These are phyloP conservation scores for Mycena kentingensis DNA, from an alignment of 768 basidiomycete genomes.

Conservation along the genomic window DNA sequence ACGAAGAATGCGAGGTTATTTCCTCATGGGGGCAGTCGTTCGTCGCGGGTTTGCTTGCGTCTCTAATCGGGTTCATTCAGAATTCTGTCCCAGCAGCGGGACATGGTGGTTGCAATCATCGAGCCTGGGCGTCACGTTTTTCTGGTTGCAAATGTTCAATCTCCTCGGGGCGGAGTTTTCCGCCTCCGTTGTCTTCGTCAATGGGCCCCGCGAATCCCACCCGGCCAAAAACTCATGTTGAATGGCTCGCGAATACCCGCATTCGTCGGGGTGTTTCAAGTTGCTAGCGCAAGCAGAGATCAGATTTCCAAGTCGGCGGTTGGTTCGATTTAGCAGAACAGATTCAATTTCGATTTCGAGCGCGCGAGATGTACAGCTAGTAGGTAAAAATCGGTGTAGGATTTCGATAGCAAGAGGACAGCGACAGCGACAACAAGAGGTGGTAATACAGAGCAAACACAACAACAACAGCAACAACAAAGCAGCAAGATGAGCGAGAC, in stretches of 20 bases:
- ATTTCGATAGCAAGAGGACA: background rate
- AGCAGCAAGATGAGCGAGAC: background rate
- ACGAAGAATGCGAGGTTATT: background rate
- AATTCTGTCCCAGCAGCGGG: no score
- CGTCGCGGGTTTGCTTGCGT: background rate
- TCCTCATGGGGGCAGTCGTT: background rate
- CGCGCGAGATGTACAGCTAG: no score
- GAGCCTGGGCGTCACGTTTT: no score
- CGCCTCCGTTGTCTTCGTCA: background rate
- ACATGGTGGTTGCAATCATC: no score
- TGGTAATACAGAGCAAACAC: no score
- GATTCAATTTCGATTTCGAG: no score
- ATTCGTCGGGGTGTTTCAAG: constrained; percentile 2
- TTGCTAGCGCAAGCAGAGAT: background rate
- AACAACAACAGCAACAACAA: no score
- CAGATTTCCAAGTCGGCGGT: no score
- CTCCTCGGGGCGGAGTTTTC: constrained; percentile 3
- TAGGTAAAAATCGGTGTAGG: no score
- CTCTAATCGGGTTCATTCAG: no score
- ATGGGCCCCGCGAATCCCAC: background rate
- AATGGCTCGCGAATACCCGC: background rate
- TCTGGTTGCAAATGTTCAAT: background rate
- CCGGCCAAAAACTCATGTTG: background rate
- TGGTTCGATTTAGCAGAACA: background rate
- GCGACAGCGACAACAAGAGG: background rate